Evolutionary conservation across 1,139 yeast genomes (phyloP), one percentile per base, ranked within the genome.

Genomic region (Pichia sp.): DNA sequence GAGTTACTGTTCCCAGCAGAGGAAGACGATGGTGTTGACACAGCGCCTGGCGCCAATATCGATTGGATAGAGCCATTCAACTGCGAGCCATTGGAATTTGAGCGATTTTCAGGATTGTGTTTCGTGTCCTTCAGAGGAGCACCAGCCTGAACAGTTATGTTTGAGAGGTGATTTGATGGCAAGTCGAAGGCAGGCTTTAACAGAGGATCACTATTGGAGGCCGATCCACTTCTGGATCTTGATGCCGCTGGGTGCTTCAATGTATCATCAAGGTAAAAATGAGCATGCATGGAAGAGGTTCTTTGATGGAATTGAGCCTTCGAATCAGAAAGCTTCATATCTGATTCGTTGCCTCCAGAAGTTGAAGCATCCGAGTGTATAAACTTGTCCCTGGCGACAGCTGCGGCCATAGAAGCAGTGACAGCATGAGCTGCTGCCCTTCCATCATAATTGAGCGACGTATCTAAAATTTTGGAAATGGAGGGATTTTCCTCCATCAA

Each of bases 241-340:
- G 73, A 65, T 38, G 75, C 60, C 46, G 64, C 60, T 5, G 64
- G 61, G 66, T 81, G 85, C 64, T 83, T 85, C 29, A 84, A 68
- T 1, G 87, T 77, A 58, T 88, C 95, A 61, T 85, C 89, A 9
- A 85, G 85, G 61, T 78, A 80, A 67, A 89, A 88, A 71, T 88
- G 96, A 0, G 95, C 93, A 70, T 88, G 96, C 55, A 85, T 87
- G 46, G 82, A 81, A 27, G 82, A 81, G 24, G 78, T 73, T 65
- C 80, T 81, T 61, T 77, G 84, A 64, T 80, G 87, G 7, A 16
- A 16, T 12, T 24, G 36, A 9, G 14, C 5, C 24, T 41, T 48
- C 30, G 31, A 30, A 30, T 30, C 33, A n/a, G 46, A 10, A 6
- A 40, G 46, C 12, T 10, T 20, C 20, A 20, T 38, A 16, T 41